Evolutionary conservation across 345 rosid species (phyloP).

Genomic region (Clausena lansium): DNA sequence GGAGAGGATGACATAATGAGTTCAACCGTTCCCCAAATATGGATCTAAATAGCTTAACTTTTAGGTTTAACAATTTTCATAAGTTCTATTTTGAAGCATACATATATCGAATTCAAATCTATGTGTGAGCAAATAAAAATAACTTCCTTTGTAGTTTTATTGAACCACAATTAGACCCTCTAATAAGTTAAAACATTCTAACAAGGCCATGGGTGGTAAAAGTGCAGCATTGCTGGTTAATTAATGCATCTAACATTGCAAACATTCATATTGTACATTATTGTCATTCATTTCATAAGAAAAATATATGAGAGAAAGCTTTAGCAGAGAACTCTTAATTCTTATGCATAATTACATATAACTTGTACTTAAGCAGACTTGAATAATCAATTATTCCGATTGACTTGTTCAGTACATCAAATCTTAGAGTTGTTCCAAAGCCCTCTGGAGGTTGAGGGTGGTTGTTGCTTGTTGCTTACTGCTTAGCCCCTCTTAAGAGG

Average conservation of each 20-base stretch:
- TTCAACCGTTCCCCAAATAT: too few species aligned
- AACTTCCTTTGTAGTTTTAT: too few species aligned
- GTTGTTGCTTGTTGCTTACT: constrained; percentile 23
- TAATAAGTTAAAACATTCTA: too few species aligned
- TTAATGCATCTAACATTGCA: not conserved
- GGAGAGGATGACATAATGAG: too few species aligned
- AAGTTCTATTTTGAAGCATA: too few species aligned
- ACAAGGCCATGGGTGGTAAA: too few species aligned
- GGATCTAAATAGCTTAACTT: too few species aligned
- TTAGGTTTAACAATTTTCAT: too few species aligned
- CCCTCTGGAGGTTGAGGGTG: constrained; percentile 34
- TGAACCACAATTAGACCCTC: too few species aligned
- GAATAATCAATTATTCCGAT: not conserved
- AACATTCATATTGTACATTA: not conserved
- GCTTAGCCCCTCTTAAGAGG: constrained; percentile 45
- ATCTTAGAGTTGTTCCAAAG: constrained; percentile 45
- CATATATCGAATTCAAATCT: too few species aligned
- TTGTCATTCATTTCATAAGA: not conserved
- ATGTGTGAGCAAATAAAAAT: not conserved
- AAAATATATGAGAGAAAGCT: not conserved
- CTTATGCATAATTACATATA: not conserved
- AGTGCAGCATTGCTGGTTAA: too few species aligned
- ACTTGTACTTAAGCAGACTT: not conserved
- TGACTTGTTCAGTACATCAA: constrained; percentile 22
- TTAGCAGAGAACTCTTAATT: not conserved